Percentiles rank a stretch among this genome's conserved stretches.
These are phyloP conservation scores for Suhomyces ambrosiae DNA, from an alignment of 1,139 yeast species.

Conservation along the genomic window DNA sequence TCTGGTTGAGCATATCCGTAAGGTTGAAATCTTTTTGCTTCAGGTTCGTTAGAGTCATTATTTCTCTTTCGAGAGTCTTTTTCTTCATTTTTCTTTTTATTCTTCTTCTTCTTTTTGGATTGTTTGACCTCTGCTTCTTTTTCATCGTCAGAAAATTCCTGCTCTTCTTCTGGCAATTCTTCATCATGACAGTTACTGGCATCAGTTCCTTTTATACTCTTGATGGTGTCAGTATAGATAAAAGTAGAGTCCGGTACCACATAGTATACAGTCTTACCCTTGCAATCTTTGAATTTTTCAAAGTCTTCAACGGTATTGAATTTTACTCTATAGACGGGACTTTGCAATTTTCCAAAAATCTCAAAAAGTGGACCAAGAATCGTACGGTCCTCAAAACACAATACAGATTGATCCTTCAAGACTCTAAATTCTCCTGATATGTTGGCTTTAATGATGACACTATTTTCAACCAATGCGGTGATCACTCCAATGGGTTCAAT, in stretches of 20 bases:
- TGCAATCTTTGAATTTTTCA: slow-evolving; percentile 42
- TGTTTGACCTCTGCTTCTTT: slow-evolving; percentile 65
- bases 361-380: slow-evolving; percentile 85
- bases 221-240: slow-evolving; percentile 72
- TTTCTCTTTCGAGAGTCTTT: slow-evolving; percentile 15
- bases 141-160: slow-evolving; percentile 94
- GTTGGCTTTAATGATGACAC: slow-evolving; percentile 72
- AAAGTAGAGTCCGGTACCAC: slow-evolving; percentile 84
- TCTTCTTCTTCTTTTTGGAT: slow-evolving; percentile 52
- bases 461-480: slow-evolving; percentile 67
- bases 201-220: slow-evolving; percentile 79
- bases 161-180: slow-evolving; percentile 89
- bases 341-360: slow-evolving; percentile 84
- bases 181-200: slow-evolving; percentile 96
- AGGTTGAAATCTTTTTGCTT: slow-evolving; percentile 23
- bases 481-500: slow-evolving; percentile 77
- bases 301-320: slow-evolving; percentile 59
- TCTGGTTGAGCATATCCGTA: slow-evolving; percentile 27
- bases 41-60: slow-evolving; percentile 8
- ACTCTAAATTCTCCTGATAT: slow-evolving; percentile 85
- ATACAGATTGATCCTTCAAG: slow-evolving; percentile 75
- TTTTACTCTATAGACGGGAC: slow-evolving; percentile 81
- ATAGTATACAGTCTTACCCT: slow-evolving; percentile 66
- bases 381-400: slow-evolving; percentile 73
- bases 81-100: slow-evolving; percentile 33